These are phyloP conservation scores for Apophysomyces sp. DNA, from an alignment of 371 early-diverging fungal genomes.

Conservation along the genomic window DNA sequence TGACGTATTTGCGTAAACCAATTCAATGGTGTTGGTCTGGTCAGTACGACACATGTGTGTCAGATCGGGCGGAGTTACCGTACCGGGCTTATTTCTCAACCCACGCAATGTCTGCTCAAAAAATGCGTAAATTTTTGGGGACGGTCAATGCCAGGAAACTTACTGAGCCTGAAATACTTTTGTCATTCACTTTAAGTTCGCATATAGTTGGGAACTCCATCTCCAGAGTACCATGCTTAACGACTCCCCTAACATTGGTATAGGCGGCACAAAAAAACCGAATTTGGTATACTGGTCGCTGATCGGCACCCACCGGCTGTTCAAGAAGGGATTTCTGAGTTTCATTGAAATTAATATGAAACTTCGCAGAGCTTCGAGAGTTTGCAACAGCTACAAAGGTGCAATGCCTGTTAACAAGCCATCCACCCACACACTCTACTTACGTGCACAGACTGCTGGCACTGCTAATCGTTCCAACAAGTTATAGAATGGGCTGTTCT, in stretches of 20 bases:
- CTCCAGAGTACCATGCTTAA: not conserved
- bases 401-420: not conserved
- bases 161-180: slow-evolving; percentile 44
- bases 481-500: not conserved
- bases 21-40: slow-evolving; percentile 46
- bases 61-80: slow-evolving; percentile 61
- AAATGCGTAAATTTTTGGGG: too few relatives aligned
- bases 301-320: not conserved
- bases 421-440: not conserved
- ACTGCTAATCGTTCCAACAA: not conserved
- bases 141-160: too few relatives aligned
- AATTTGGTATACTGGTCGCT: slow-evolving; percentile 2
- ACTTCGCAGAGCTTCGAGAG: not conserved
- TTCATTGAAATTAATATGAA: not conserved
- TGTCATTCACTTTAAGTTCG: slow-evolving; percentile 41
- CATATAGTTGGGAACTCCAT: slow-evolving; percentile 20
- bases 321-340: not conserved
- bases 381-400: not conserved
- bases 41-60: slow-evolving; percentile 39
- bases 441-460: not conserved
- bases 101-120: slow-evolving; percentile 62
- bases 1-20: slow-evolving; percentile 56
- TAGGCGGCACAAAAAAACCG: slow-evolving; percentile 6
- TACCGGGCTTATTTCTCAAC: slow-evolving; percentile 60
- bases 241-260: not conserved